phyloP scores from a whole-genome alignment of 768 basidiomycete species.

The Leccinum rimulosum region DNA sequence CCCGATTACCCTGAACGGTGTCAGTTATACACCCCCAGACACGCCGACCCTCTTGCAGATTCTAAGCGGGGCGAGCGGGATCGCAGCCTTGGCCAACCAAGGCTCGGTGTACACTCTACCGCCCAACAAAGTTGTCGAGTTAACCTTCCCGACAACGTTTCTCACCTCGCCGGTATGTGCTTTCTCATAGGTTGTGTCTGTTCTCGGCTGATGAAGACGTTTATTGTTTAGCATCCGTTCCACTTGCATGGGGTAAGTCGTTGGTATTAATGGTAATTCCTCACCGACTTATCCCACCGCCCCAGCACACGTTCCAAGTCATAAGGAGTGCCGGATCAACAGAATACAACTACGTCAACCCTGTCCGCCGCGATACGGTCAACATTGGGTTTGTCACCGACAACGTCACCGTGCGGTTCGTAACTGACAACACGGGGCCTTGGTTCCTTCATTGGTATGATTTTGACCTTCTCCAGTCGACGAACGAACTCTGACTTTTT shows the following conservation, averaged over 20 bases:
- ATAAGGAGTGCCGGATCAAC: constrained; percentile 38
- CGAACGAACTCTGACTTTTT: neutral
- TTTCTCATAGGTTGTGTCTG: neutral
- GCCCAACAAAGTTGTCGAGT: constrained; percentile 44
- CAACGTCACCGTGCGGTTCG: constrained; percentile 56
- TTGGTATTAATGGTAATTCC: neutral
- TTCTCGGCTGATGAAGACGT: neutral
- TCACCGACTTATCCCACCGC: neutral
- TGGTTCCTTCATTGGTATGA: neutral
- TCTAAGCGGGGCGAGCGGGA: constrained; percentile 36
- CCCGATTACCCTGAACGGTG: constrained; percentile 34
- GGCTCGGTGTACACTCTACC: constrained; percentile 44
- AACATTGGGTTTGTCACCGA: constrained; percentile 30
- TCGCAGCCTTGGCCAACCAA: constrained; percentile 36
- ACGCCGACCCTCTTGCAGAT: constrained; percentile 47
- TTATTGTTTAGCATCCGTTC: constrained; percentile 35
- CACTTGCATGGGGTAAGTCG: constrained; percentile 44
- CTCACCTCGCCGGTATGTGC: constrained; percentile 30
- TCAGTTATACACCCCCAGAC: constrained; percentile 33
- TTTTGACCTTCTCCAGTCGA: neutral
- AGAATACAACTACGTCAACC: constrained; percentile 45
- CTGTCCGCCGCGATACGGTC: constrained; percentile 54
- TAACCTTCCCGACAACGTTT: constrained; percentile 21
- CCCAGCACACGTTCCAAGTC: constrained; percentile 41
- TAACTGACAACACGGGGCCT: constrained; percentile 59